Evolutionary conservation across 1,139 yeast species (phyloP).

Genomic region (Wickerhamomyces sp.): DNA sequence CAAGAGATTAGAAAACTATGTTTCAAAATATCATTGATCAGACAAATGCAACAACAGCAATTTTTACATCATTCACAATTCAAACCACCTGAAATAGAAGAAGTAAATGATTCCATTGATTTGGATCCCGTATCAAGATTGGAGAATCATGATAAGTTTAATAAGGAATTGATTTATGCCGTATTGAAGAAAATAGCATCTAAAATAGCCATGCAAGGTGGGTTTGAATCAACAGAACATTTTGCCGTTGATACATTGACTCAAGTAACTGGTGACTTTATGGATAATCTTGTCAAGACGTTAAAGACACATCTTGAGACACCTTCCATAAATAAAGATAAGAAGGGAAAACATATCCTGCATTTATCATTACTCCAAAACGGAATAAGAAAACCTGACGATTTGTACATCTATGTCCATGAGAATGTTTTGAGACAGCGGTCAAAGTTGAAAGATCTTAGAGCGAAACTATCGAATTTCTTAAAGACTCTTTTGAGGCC

Average conservation of each 20-base stretch:
- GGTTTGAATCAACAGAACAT: conserved; percentile 82
- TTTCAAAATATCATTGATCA: conserved; percentile 79
- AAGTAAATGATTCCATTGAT: conserved; percentile 58
- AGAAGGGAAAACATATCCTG: conserved; percentile 46
- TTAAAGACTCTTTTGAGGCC: conserved; percentile 83
- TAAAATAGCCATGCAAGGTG: conserved; percentile 86
- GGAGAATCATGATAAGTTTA: conserved; percentile 48
- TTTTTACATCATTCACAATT: conserved; percentile 71
- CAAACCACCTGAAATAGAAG: conserved; percentile 63
- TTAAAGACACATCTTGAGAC: conserved; percentile 70
- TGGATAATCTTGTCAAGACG: conserved; percentile 70
- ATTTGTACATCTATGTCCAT: conserved; percentile 66
- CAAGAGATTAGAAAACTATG: conserved; percentile 87
- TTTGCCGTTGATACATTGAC: conserved; percentile 77
- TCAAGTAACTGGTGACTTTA: conserved; percentile 76
- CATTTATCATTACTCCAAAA: conserved; percentile 69
- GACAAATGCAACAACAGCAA: conserved; percentile 82
- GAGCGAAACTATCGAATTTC: conserved; percentile 63
- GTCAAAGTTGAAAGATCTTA: conserved; percentile 63
- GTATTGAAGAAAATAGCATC: conserved; percentile 68
- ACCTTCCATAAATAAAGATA: conserved; percentile 41
- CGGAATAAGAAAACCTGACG: conserved; percentile 80
- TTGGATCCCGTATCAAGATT: conserved; percentile 76
- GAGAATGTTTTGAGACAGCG: conserved; percentile 72
- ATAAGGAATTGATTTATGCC: conserved; percentile 55